Evolutionary conservation across 768 basidiomycete genomes (phyloP).

Genomic region (Coprinopsis cinerea): DNA sequence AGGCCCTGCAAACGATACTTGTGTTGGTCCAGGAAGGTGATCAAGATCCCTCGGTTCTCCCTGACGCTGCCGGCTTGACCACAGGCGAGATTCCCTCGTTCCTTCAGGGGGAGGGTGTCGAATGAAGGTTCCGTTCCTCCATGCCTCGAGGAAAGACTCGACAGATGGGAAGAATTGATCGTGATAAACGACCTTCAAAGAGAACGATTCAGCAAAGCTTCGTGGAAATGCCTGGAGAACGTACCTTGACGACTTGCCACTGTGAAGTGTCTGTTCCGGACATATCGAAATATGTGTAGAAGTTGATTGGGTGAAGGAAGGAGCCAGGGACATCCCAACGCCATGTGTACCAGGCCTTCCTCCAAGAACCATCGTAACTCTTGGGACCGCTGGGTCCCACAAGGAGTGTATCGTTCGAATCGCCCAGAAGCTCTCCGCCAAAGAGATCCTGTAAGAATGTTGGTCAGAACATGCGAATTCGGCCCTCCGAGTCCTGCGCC

Average conservation of each 20-base stretch:
- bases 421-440: conserved; percentile 36
- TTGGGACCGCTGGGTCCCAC: conserved; percentile 43
- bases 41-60: conserved; percentile 46
- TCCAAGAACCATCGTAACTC: conserved; percentile 55
- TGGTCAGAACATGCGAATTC: too few species aligned
- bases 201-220: neutral
- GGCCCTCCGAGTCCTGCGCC: neutral
- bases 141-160: conserved; percentile 48
- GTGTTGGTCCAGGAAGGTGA: conserved; percentile 56
- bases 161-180: conserved; percentile 45
- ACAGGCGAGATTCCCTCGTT: conserved; percentile 27
- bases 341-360: conserved; percentile 49
- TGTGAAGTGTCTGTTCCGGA: conserved; percentile 44
- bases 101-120: conserved; percentile 28
- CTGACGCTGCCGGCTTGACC: conserved; percentile 41
- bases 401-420: conserved; percentile 29
- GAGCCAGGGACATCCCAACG: conserved; percentile 43
- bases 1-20: conserved; percentile 53
- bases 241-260: conserved; percentile 49
- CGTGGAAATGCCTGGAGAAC: neutral
- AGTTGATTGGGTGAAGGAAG: conserved; percentile 48
- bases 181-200: conserved; percentile 48
- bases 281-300: conserved; percentile 55
- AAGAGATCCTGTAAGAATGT: conserved; percentile 38
- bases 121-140: conserved; percentile 44